Evolutionary conservation across 2,329 filamentous ascomycete species (phyloP), one percentile per base, ranked within the genome.

Genomic region (Arachnopeziza araneosa): DNA sequence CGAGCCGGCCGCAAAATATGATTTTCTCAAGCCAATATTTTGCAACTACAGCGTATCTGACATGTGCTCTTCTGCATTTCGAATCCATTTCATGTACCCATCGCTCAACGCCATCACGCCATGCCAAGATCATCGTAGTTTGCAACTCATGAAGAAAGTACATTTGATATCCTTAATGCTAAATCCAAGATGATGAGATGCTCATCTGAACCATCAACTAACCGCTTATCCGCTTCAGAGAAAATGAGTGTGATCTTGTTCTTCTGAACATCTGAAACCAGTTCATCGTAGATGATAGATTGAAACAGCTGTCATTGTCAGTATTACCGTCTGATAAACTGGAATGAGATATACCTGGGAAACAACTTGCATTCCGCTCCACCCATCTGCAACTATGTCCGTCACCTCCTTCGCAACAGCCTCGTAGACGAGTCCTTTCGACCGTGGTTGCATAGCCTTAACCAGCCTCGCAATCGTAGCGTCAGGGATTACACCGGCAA

Each of bases 161-260:
- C 86, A 30, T 83, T 84, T 0, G 90, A 90, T 77, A 96, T 89
- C 70, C 90, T 86, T 71, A 98, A 79, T 7, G 89, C 82, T 65
- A 98, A 73, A 74, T 99, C 93, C 32, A 99, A 77, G 61, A 98
- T 89, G 0, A 90, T 91, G 24, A 99, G 78, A 73, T 99, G 93
- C 76, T 99, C 95, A 71, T 99, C 95, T 1, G 93, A 89, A 9
- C 95, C 95, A 74, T 99, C 96, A 6, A 96, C 89, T 53, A 99
- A 76, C 65, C 95, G 83, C 80, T 98, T 98, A 72, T 99, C 95
- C 26, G 93, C 82, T 74, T 98, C 93, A 0, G 93, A 97, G 72
- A 99, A 99, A 2, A 93, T 80, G 63, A 90, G 80, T 54, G 93
- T 88, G 61, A 99, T 93, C 73, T 88, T 88, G 72, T 93, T 96